Base-by-base conservation (phyloP, 2,329 filamentous ascomycete genomes). In the Aspergillus terreus region DNA sequence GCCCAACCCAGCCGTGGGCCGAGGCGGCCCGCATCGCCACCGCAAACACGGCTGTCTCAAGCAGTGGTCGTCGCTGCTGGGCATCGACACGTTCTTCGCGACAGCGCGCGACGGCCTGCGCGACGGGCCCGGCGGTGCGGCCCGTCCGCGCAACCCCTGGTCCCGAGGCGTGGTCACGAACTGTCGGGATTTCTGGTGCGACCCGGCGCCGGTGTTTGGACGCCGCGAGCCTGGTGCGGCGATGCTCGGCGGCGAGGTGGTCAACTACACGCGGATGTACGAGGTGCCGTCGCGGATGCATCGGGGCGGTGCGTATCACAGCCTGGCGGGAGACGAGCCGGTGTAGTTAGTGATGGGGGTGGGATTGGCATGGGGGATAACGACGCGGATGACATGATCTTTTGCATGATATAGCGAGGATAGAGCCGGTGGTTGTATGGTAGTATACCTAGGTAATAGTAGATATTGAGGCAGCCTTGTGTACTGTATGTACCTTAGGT, bases 141-240 rank as follows among this genome's bases (percentile, higher is more conserved):
- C 58, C 57, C 78, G 78, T 50, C 81, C 81, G 66, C 78, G 79
- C 58, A 99, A 97, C 68, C 92, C 92, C 0, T 99, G 92, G 70
- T 92, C 85, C 52, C 80, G 85, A 30, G 94, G 94, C 6, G 79
- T 90, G 36, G 62, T 95, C n/a, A 82, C 85, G 53, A 99, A 99
- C 67, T 99, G 94, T 72, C 87, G 83, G 59, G 95, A 99, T 71
- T 99, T 99, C 69, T 97, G 92, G 90, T 92, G 88, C 63, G 94
- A 97, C 67, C 84, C 89, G 1, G 86, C 88, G 2, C 88, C 92
- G 0, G 70, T 95, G 15, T 92, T 96, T 67, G 84, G 87, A 10
- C 83, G 80, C 61, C 81, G 87, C 52, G 84, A 89, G 63, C 86
- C 82, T 46, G 92, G 92, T 11, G 79, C 80, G 41, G 91, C 88